phyloP scores from a whole-genome alignment of 768 basidiomycete genomes.

The Boletus barrowsii region DNA sequence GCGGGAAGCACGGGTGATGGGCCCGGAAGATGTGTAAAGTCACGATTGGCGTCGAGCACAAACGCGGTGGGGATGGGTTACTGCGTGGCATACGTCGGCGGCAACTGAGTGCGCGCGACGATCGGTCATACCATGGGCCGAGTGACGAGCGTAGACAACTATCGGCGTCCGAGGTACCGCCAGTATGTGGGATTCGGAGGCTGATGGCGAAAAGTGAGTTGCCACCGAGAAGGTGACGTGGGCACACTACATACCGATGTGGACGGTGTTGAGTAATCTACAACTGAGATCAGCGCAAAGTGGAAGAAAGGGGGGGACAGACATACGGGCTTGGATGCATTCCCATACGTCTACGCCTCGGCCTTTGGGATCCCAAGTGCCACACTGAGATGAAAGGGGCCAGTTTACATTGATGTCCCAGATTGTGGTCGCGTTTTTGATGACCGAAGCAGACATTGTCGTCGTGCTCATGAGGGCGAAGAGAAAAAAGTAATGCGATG shows the following conservation, averaged over 20 bases:
- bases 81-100: neutral
- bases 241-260: slow-evolving; percentile 35
- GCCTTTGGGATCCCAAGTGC: slow-evolving; percentile 64
- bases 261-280: slow-evolving; percentile 59
- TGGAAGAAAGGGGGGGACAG: neutral
- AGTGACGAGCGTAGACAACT: neutral
- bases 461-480: slow-evolving; percentile 17
- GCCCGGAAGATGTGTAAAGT: slow-evolving; percentile 5
- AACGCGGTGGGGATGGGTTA: slow-evolving; percentile 2
- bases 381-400: slow-evolving; percentile 64
- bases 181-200: slow-evolving; percentile 44
- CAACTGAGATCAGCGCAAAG: slow-evolving; percentile 6
- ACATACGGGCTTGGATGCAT: slow-evolving; percentile 61
- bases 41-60: slow-evolving; percentile 1
- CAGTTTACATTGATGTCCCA: slow-evolving; percentile 71
- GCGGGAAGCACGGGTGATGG: neutral
- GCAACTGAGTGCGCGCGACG: slow-evolving; percentile 1
- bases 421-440: slow-evolving; percentile 63
- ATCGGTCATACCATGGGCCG: slow-evolving; percentile 6
- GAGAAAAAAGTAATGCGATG: neutral
- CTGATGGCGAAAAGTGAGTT: slow-evolving; percentile 23
- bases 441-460: slow-evolving; percentile 34
- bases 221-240: neutral
- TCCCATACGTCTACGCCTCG: slow-evolving; percentile 76
- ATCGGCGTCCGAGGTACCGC: slow-evolving; percentile 49